Base-by-base conservation (phyloP, 2,329 filamentous ascomycete species). In the Fusarium sp. region DNA sequence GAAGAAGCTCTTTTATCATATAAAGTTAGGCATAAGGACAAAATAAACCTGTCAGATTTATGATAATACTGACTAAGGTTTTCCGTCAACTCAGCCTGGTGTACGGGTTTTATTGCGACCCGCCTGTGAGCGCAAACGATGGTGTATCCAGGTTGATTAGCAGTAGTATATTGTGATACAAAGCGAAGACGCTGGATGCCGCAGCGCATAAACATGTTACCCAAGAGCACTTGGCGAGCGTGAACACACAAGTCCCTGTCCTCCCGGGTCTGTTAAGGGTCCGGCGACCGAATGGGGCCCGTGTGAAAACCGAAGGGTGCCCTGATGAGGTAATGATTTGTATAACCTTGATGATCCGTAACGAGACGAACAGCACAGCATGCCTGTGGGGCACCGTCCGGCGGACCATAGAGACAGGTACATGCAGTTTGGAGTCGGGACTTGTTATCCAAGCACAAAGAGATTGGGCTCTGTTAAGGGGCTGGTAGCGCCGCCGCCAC, bases 391-490 rank as follows among this genome's bases (percentile, higher is more conserved):
- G 50, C 11, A 10, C 3, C 6, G 20, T 70, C 48, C 71, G 71
- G 71, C 54, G 45, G 56, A 50, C 69, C 59, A 53, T 44, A 74
- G 53, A 49, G 51, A 48, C 52, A 8, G 58, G 57, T 74, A 74
- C 70, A 40, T 61, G 68, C 68, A 59, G 53, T 56, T 64, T 19
- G 53, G 39, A 30, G 23, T 40, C 50, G 46, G 58, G 44, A 65
- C 62, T 70, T 52, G 45, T 65, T 52, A 47, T 55, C 25, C 67
- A 65, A 33, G 51, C 60, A 66, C 43, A 70, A 71, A 32, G 70
- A 73, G 60, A 73, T 74, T 71, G 64, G 63, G 54, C 37, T 39
- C n/a, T 65, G 61, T 67, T 73, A 73, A 74, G 71, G 71, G 71
- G 71, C 39, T 66, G 68, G 60, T 68, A 73, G 68, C 54, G 71